These are phyloP conservation scores for Aspergillus mulundensis DNA, from an alignment of 495 filamentous ascomycete species.

Conservation along the genomic window DNA sequence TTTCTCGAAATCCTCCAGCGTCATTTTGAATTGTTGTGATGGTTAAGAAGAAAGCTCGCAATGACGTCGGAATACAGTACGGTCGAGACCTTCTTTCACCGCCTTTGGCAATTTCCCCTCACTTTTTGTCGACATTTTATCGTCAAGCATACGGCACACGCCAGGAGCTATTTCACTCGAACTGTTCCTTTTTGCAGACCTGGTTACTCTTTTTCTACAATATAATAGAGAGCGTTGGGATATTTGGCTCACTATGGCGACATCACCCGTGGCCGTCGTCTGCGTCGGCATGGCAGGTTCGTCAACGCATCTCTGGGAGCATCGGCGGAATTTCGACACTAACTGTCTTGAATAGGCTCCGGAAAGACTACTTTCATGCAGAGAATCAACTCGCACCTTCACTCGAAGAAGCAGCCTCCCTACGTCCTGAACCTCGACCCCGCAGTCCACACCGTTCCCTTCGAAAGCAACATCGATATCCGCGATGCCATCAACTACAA, in stretches of 20 bases:
- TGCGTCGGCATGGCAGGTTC: slow-evolving; percentile 94
- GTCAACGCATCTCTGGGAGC: background rate
- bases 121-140: slow-evolving; percentile 33
- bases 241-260: slow-evolving; percentile 31
- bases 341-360: slow-evolving; percentile 54
- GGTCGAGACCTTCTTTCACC: slow-evolving; percentile 29
- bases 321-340: background rate
- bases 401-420: slow-evolving; percentile 37
- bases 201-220: background rate
- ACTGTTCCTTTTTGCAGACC: background rate
- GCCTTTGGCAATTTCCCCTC: slow-evolving; percentile 27
- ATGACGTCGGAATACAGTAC: slow-evolving; percentile 27
- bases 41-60: slow-evolving; percentile 10
- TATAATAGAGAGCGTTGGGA: background rate
- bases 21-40: slow-evolving; percentile 32
- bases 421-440: slow-evolving; percentile 98
- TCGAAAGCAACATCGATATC: slow-evolving; percentile 97
- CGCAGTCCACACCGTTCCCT: slow-evolving; percentile 91
- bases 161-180: background rate
- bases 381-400: slow-evolving; percentile 51
- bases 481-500: slow-evolving; percentile 98
- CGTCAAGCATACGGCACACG: slow-evolving; percentile 3
- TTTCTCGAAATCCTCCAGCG: slow-evolving; percentile 53
- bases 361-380: slow-evolving; percentile 99
- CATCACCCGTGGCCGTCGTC: slow-evolving; percentile 69